These are phyloP conservation scores for Leccinum solheimii DNA, from an alignment of 1,284 basidiomycete species.

Conservation along the genomic window DNA sequence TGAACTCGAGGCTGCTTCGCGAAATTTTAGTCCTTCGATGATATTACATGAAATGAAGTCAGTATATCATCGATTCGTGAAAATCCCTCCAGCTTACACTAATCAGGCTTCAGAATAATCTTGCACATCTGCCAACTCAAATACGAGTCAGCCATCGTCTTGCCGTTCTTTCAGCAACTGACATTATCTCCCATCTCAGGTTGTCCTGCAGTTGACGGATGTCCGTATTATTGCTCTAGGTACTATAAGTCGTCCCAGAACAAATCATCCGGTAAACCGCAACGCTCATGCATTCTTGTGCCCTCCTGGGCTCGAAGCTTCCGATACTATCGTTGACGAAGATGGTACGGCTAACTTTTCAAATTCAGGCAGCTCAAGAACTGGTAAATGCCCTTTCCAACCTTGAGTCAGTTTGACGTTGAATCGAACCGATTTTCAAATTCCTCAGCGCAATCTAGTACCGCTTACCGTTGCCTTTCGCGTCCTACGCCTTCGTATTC, in stretches of 20 bases:
- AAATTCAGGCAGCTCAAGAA: background rate
- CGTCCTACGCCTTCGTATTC: conserved; percentile 56
- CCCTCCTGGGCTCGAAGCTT: conserved; percentile 61
- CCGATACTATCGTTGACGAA: background rate
- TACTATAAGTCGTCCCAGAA: conserved; percentile 57
- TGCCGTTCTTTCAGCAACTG: conserved; percentile 15
- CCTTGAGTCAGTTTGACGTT: background rate
- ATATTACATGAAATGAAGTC: conserved; percentile 77
- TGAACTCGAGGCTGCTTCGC: conserved; percentile 62
- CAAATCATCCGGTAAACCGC: conserved; percentile 55
- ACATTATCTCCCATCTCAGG: conserved; percentile 37
- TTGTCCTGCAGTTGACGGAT: conserved; percentile 68
- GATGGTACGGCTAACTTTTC: background rate
- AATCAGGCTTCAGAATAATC: conserved; percentile 59
- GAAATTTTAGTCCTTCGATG: conserved; percentile 62
- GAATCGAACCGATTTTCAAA: background rate
- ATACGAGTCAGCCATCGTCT: conserved; percentile 46
- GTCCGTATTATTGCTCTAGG: conserved; percentile 74
- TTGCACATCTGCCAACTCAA: conserved; percentile 61
- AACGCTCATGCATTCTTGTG: conserved; percentile 67
- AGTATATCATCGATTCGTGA: conserved; percentile 17
- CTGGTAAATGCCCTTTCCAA: conserved; percentile 8
- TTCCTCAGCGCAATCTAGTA: conserved; percentile 4
- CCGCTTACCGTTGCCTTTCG: conserved; percentile 44
- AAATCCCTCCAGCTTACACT: conserved; percentile 1